Evolutionary conservation across 805 yeast species (phyloP).

Genomic region (Candida nanaspora): DNA sequence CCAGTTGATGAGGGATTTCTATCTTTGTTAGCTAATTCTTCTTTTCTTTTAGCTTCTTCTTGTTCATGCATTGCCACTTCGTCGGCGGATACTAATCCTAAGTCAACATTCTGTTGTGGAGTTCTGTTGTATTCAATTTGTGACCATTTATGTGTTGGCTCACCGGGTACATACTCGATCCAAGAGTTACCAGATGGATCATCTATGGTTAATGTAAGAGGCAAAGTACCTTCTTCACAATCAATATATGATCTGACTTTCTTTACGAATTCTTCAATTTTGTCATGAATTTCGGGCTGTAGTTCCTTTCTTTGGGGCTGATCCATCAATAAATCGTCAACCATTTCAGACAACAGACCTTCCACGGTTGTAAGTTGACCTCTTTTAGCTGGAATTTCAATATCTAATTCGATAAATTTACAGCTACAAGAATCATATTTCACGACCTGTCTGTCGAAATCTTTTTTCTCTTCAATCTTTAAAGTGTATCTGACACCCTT

Average conservation of each 20-base stretch:
- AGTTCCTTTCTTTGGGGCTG: constrained; percentile 71
- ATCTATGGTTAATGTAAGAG: constrained; percentile 72
- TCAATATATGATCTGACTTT: constrained; percentile 53
- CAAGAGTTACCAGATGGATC: constrained; percentile 98
- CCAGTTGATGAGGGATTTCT: constrained; percentile 42
- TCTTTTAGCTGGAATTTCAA: constrained; percentile 91
- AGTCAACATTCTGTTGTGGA: constrained; percentile 77
- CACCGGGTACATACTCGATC: constrained; percentile 85
- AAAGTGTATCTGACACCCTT: constrained; percentile 74
- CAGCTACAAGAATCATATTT: constrained; percentile 83
- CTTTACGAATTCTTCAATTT: constrained; percentile 63
- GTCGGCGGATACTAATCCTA: constrained; percentile 74
- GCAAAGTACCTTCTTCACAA: constrained; percentile 65
- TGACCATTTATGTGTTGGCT: constrained; percentile 85
- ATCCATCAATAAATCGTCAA: constrained; percentile 69
- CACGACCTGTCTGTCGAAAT: constrained; percentile 84
- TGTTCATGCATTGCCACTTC: constrained; percentile 52
- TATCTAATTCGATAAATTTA: constrained; percentile 74
- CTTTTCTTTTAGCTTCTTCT: constrained; percentile 19
- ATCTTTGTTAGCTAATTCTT: constrained; percentile 13
- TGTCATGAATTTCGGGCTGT: constrained; percentile 69
- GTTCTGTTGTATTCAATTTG: constrained; percentile 75
- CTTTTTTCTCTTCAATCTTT: constrained; percentile 59
- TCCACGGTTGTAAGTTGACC: constrained; percentile 93
- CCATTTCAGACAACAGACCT: constrained; percentile 79